These are phyloP conservation scores for Penicillium sp. DNA, from an alignment of 2,329 filamentous ascomycete species.

Conservation along the genomic window DNA sequence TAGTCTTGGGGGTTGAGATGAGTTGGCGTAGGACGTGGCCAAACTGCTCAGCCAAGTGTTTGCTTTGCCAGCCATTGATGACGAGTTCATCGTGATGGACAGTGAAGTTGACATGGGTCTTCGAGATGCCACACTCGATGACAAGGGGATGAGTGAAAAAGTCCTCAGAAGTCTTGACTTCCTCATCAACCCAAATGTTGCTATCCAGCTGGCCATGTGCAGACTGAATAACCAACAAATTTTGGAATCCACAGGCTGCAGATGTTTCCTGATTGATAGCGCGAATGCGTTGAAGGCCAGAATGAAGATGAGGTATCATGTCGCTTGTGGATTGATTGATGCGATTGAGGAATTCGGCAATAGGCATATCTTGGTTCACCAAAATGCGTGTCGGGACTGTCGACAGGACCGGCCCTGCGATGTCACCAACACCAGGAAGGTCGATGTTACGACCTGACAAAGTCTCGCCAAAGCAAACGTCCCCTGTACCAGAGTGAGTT, in stretches of 20 bases:
- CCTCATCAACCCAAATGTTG: slow-evolving; percentile 26
- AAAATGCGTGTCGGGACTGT: slow-evolving; percentile 37
- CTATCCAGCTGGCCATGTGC: slow-evolving; percentile 20
- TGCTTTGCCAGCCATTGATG: slow-evolving; percentile 48
- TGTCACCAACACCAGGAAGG: slow-evolving; percentile 43
- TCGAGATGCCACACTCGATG: slow-evolving; percentile 55
- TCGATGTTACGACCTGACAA: slow-evolving; percentile 50
- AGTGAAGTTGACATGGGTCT: slow-evolving; percentile 52
- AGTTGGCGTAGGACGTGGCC: slow-evolving; percentile 31
- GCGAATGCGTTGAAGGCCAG: slow-evolving; percentile 50
- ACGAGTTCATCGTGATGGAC: slow-evolving; percentile 61
- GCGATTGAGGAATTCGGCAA: slow-evolving; percentile 48
- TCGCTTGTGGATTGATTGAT: slow-evolving; percentile 53
- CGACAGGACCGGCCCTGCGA: slow-evolving; percentile 41
- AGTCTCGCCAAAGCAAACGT: slow-evolving; percentile 52
- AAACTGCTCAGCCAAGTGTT: slow-evolving; percentile 52
- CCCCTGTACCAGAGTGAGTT: slow-evolving; percentile 42
- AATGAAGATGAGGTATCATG: slow-evolving; percentile 60
- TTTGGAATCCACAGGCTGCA: slow-evolving; percentile 44
- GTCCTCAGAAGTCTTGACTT: slow-evolving; percentile 53
- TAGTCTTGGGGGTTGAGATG: slow-evolving; percentile 19
- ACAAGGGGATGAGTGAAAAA: slow-evolving; percentile 58
- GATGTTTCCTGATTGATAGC: slow-evolving; percentile 46
- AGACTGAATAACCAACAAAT: slow-evolving; percentile 41
- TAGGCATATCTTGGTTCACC: slow-evolving; percentile 32